Conservation (phyloP, 805 yeast genomes). For the Sugiyamaella floridensis region DNA sequence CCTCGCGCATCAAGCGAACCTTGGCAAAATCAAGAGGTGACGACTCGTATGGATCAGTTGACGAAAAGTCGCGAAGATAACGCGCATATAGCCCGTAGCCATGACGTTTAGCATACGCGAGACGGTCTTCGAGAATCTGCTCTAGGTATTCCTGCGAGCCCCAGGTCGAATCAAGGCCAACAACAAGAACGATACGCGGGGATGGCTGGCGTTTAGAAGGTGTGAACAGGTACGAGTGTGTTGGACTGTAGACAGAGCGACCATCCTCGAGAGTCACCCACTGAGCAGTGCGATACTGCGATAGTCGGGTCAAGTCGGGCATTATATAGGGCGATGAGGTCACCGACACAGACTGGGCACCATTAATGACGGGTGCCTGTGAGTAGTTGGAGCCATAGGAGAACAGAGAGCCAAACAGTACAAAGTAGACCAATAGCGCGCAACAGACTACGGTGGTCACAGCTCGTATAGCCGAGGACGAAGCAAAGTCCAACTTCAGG, state of each 20-base stretch:
- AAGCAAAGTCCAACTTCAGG: neutral
- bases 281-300: conserved; percentile 25
- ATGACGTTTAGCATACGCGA: conserved; percentile 78
- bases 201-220: conserved; percentile 7
- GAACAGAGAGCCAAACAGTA: neutral
- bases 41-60: conserved; percentile 49
- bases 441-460: neutral
- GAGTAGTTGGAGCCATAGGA: neutral
- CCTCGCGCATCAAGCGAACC: conserved; percentile 63
- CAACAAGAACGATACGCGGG: conserved; percentile 54
- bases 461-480: neutral
- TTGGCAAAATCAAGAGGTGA: conserved; percentile 70
- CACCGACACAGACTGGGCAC: conserved; percentile 11
- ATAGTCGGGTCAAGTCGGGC: conserved; percentile 22
- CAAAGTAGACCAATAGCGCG: neutral
- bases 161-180: conserved; percentile 69
- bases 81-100: conserved; percentile 78
- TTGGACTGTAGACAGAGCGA: conserved; percentile 16
- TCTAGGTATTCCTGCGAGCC: conserved; percentile 52
- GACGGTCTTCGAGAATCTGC: conserved; percentile 75
- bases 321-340: conserved; percentile 16
- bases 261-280: conserved; percentile 21
- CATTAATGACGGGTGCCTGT: conserved; percentile 7
- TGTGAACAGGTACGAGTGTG: conserved; percentile 18
- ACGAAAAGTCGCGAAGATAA: conserved; percentile 71